phyloP scores from a whole-genome alignment of 2,329 filamentous ascomycete species.

The Nemania bipapillata region DNA sequence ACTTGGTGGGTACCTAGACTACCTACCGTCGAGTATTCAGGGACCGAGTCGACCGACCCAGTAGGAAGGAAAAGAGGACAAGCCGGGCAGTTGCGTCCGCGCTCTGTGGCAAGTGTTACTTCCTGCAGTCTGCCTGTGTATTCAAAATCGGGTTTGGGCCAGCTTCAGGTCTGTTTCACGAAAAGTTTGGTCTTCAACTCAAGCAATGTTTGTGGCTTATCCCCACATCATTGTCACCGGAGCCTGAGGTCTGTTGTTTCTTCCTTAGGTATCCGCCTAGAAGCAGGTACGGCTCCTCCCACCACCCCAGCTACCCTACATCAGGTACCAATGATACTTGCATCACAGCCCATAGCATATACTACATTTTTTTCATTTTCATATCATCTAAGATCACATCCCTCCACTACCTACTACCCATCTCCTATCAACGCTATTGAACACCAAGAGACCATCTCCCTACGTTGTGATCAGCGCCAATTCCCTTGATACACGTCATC shows the following conservation, averaged over 20 bases:
- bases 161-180: conserved; percentile 49
- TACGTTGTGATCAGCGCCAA: background rate
- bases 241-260: conserved; percentile 27
- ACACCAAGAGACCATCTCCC: background rate
- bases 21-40: background rate
- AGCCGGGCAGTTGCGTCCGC: conserved; percentile 42
- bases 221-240: background rate
- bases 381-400: conserved; percentile 5
- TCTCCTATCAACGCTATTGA: background rate
- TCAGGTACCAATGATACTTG: background rate
- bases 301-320: background rate
- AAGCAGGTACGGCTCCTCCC: background rate
- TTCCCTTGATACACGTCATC: background rate
- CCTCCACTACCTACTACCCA: background rate
- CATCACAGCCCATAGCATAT: conserved; percentile 6
- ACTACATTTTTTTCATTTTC: conserved; percentile 7
- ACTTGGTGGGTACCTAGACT: no score
- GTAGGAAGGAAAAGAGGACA: conserved; percentile 10
- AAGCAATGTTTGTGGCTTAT: conserved; percentile 28
- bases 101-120: conserved; percentile 41
- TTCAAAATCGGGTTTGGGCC: conserved; percentile 40
- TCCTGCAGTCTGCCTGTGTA: conserved; percentile 42
- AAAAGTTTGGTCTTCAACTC: conserved; percentile 32
- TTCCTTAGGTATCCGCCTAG: background rate
- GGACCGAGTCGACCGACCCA: conserved; percentile 1